Evolutionary conservation across 192 early-diverging fungal genomes (phyloP).

Genomic region (Coemansia sp.): DNA sequence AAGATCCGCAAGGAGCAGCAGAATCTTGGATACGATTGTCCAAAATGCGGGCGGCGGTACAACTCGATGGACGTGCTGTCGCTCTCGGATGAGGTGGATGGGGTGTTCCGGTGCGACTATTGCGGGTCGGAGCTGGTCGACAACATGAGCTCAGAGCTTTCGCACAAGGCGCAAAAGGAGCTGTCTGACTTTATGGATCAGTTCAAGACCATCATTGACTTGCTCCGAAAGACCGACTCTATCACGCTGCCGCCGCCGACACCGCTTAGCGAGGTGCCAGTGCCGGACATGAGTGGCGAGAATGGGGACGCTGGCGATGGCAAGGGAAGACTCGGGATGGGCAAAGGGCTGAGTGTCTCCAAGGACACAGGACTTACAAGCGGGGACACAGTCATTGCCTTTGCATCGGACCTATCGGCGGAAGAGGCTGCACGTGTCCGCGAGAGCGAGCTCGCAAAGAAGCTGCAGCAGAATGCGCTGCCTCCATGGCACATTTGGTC

Average conservation of each 20-base stretch:
- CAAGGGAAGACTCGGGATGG: slow-evolving; percentile 45
- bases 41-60: slow-evolving; percentile 57
- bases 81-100: slow-evolving; percentile 48
- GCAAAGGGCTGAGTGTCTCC: slow-evolving; percentile 66
- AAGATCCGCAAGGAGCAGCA: slow-evolving; percentile 69
- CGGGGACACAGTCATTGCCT: slow-evolving; percentile 72
- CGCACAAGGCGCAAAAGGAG: slow-evolving; percentile 58
- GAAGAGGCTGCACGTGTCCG: slow-evolving; percentile 68
- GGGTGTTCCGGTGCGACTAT: slow-evolving; percentile 64
- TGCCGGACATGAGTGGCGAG: slow-evolving; percentile 38
- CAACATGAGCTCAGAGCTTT: slow-evolving; percentile 66
- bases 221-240: slow-evolving; percentile 72
- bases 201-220: slow-evolving; percentile 69
- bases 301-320: slow-evolving; percentile 37
- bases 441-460: slow-evolving; percentile 67
- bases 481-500: slow-evolving; percentile 80
- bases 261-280: slow-evolving; percentile 53
- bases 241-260: slow-evolving; percentile 65
- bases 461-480: slow-evolving; percentile 73
- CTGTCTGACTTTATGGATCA: slow-evolving; percentile 68
- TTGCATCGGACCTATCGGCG: slow-evolving; percentile 65
- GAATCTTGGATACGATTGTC: slow-evolving; percentile 71
- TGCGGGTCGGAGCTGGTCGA: slow-evolving; percentile 62
- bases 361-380: slow-evolving; percentile 65
- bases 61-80: slow-evolving; percentile 57